phyloP scores from a whole-genome alignment of 2,329 filamentous ascomycete species.

The Exophiala viscosa region DNA sequence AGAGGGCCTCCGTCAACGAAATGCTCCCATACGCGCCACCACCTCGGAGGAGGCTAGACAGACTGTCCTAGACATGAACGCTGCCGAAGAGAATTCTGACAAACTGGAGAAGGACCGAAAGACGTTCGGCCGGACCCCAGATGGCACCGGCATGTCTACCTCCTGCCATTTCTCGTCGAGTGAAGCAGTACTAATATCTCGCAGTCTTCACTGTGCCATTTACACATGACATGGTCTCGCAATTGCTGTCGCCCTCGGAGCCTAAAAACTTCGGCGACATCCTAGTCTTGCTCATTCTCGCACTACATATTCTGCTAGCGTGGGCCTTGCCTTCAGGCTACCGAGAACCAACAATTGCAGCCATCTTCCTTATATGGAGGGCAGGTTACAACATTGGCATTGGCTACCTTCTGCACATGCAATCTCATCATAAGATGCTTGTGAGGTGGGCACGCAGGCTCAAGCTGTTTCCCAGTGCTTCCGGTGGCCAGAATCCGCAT shows the following conservation, averaged over 20 bases:
- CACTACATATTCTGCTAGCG: slow-evolving; percentile 67
- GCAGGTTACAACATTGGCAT: slow-evolving; percentile 91
- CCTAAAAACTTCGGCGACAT: slow-evolving; percentile 91
- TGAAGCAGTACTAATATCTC: slow-evolving; percentile 3
- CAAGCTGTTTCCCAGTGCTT: slow-evolving; percentile 79
- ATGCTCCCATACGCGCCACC: slow-evolving; percentile 34
- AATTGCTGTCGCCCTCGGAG: slow-evolving; percentile 87
- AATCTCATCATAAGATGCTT: slow-evolving; percentile 83
- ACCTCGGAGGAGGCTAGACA: slow-evolving; percentile 42
- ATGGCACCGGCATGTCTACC: slow-evolving; percentile 72
- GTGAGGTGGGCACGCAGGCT: slow-evolving; percentile 83
- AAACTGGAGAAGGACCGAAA: slow-evolving; percentile 58
- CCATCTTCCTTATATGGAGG: slow-evolving; percentile 88
- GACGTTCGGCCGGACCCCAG: slow-evolving; percentile 86
- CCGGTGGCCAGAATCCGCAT: slow-evolving; percentile 74
- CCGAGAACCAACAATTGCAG: slow-evolving; percentile 73
- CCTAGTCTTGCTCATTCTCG: slow-evolving; percentile 74
- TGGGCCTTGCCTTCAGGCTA: slow-evolving; percentile 66
- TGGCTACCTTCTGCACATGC: slow-evolving; percentile 79
- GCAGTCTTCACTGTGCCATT: slow-evolving; percentile 91
- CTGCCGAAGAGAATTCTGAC: slow-evolving; percentile 42
- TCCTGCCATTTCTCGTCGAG: not conserved
- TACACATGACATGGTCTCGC: slow-evolving; percentile 98
- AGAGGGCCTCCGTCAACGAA: slow-evolving; percentile 49
- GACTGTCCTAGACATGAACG: slow-evolving; percentile 49